Evolutionary conservation across 495 filamentous ascomycete genomes (phyloP).

Genomic region (Glonium stellatum): DNA sequence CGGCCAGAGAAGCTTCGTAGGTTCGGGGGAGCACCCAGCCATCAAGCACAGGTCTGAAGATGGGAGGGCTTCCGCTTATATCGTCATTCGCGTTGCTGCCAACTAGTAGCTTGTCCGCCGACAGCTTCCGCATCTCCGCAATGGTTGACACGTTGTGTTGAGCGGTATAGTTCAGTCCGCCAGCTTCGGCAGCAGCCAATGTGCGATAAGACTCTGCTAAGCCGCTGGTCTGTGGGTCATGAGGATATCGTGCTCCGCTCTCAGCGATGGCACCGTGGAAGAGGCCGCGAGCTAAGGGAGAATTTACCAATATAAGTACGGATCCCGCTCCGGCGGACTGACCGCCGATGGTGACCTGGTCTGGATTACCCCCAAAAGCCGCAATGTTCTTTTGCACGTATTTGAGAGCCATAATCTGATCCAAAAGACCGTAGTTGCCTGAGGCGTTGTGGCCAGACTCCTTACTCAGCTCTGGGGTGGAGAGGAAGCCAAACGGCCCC

Average conservation of each 20-base stretch:
- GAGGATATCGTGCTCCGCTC: not conserved
- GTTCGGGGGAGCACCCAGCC: not conserved
- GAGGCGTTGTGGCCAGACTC: constrained; percentile 14
- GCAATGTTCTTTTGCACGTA: constrained; percentile 9
- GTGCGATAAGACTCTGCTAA: not conserved
- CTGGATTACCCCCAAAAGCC: constrained; percentile 10
- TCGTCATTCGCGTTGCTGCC: not conserved
- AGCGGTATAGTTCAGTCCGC: not conserved
- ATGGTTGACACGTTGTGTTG: not conserved
- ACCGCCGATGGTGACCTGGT: not conserved
- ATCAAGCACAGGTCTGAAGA: not conserved
- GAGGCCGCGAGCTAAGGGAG: not conserved
- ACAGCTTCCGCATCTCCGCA: not conserved
- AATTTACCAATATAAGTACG: not conserved
- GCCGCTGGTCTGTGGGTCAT: not conserved
- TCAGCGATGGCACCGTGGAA: not conserved
- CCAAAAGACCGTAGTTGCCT: constrained; percentile 13
- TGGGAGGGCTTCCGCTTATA: too few relatives aligned
- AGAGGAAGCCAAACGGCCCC: constrained; percentile 38
- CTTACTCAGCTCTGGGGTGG: constrained; percentile 16
- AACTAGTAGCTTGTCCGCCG: not conserved
- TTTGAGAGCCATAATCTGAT: constrained; percentile 8
- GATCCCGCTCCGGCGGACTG: constrained; percentile 21
- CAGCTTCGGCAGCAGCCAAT: not conserved
- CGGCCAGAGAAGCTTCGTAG: not conserved